Evolutionary conservation across 768 basidiomycete genomes (phyloP).

Genomic region (Zangia roseola): DNA sequence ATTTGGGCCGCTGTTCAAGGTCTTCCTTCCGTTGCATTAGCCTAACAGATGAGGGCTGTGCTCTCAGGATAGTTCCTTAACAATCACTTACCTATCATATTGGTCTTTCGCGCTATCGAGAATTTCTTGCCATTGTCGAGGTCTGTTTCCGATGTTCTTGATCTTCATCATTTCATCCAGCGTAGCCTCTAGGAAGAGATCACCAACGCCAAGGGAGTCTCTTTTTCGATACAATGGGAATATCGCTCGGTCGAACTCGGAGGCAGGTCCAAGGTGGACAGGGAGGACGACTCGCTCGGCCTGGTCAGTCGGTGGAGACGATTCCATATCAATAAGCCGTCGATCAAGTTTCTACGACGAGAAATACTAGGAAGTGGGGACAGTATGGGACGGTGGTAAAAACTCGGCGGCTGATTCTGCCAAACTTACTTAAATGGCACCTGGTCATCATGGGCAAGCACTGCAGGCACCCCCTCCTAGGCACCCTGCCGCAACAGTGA

Average conservation of each 20-base stretch:
- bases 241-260: neutral
- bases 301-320: neutral
- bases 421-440: too few relatives aligned
- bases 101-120: neutral
- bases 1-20: neutral
- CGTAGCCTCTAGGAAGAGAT: slow-evolving; percentile 11
- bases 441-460: too few relatives aligned
- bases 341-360: slow-evolving; percentile 1
- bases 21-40: neutral
- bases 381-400: neutral
- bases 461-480: too few relatives aligned
- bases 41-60: neutral
- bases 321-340: slow-evolving; percentile 1
- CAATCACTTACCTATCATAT: slow-evolving; percentile 6
- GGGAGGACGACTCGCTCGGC: slow-evolving; percentile 1
- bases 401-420: too few relatives aligned
- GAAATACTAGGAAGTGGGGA: neutral
- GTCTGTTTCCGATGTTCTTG: neutral
- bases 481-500: neutral
- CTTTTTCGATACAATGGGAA: slow-evolving; percentile 8
- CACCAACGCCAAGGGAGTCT: neutral
- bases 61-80: neutral
- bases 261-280: slow-evolving; percentile 2
- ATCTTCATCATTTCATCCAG: slow-evolving; percentile 10
- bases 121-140: neutral